A percentile compares a stretch with the other conserved stretches of the same genome.
Conservation (phyloP, 495 filamentous ascomycete species). For the Cercophora sp. region DNA sequence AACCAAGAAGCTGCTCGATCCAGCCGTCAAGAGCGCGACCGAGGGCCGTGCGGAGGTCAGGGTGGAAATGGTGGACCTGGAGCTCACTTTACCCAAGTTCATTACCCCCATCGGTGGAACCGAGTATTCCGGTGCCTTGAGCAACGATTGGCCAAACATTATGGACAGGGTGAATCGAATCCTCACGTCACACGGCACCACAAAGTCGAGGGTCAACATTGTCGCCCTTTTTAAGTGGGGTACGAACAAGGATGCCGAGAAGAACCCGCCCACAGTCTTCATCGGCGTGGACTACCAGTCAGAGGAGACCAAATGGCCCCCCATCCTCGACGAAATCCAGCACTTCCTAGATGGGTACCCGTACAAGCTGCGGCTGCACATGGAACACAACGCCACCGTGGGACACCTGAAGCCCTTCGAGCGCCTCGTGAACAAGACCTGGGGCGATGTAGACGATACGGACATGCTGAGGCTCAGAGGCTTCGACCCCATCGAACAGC, state of each 20-base stretch:
- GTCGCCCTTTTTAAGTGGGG: neutral
- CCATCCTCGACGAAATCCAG: neutral
- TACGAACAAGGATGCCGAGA: neutral
- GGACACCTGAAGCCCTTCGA: too few species aligned
- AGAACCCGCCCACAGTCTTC: neutral
- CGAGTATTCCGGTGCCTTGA: neutral
- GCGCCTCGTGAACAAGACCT: too few species aligned
- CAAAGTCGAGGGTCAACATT: neutral
- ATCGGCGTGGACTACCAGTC: conserved; percentile 2
- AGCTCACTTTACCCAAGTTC: neutral
- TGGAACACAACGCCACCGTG: too few species aligned
- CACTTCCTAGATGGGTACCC: neutral
- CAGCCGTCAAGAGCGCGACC: too few species aligned
- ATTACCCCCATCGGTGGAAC: neutral
- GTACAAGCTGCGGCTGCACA: neutral
- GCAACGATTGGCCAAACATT: neutral
- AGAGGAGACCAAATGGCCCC: conserved; percentile 6
- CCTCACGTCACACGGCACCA: neutral
- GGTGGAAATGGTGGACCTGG: too few species aligned
- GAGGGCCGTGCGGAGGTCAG: too few species aligned
- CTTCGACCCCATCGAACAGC: too few species aligned
- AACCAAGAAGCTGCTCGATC: too few species aligned
- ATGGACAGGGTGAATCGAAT: neutral
- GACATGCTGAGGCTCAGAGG: too few species aligned
- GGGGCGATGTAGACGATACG: too few species aligned